Evolutionary conservation across 176 grass and related monocot species (phyloP).

Genomic region (Coix lacrymajobi): DNA sequence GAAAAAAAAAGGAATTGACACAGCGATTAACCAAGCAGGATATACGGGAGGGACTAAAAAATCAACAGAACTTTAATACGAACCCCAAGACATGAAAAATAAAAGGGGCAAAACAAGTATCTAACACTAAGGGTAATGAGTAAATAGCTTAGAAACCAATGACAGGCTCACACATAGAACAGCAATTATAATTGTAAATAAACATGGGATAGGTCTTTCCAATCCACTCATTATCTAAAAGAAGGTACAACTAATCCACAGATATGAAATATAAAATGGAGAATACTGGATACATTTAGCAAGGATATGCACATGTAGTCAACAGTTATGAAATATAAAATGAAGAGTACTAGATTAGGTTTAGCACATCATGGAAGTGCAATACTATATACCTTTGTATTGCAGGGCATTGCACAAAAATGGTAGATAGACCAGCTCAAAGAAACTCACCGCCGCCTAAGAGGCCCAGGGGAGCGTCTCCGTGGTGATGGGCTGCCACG

Average conservation of each 20-base stretch:
- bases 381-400: not conserved
- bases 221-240: not conserved
- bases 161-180: not conserved
- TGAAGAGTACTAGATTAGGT: not conserved
- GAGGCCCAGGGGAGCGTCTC: conserved; percentile 74
- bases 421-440: not conserved
- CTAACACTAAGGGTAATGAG: not conserved
- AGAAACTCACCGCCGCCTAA: conserved; percentile 75
- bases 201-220: not conserved
- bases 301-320: not conserved
- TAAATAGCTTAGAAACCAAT: not conserved
- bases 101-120: not conserved
- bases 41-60: too few species aligned
- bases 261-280: not conserved
- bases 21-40: not conserved
- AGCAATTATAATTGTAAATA: not conserved
- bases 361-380: not conserved
- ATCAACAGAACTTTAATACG: not conserved
- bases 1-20: not conserved
- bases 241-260: not conserved
- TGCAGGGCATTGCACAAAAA: not conserved
- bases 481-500: conserved; percentile 68
- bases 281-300: not conserved
- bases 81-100: not conserved
- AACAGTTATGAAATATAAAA: not conserved